Evolutionary conservation across 345 rosid species (phyloP).

Genomic region (Hypericum perforatum): DNA sequence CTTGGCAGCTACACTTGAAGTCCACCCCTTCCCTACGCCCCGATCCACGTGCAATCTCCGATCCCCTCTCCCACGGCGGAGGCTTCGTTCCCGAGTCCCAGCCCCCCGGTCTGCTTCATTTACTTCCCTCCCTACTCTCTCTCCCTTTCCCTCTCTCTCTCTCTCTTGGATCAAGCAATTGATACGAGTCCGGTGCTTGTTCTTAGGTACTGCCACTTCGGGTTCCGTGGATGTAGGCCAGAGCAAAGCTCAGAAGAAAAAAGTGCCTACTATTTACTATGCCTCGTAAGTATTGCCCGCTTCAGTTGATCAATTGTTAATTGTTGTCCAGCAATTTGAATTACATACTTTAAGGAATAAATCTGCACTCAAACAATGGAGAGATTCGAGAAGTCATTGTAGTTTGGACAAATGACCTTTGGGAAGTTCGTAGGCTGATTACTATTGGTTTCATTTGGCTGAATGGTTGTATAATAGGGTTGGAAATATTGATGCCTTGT

Average conservation of each 20-base stretch:
- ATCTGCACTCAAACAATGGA: too few relatives aligned
- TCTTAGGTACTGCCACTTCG: conserved; percentile 32
- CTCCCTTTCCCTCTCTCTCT: background rate
- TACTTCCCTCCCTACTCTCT: background rate
- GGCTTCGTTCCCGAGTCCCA: conserved; percentile 80
- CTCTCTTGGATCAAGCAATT: too few relatives aligned
- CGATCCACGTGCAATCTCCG: conserved; percentile 53
- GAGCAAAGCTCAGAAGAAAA: conserved; percentile 41
- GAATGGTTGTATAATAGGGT: too few relatives aligned
- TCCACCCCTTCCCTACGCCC: conserved; percentile 35
- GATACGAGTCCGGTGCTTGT: background rate
- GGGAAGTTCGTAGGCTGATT: too few relatives aligned
- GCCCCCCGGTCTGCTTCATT: conserved; percentile 38
- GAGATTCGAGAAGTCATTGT: too few relatives aligned
- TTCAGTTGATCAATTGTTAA: background rate
- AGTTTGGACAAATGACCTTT: too few relatives aligned
- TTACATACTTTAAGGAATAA: too few relatives aligned
- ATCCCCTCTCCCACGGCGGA: conserved; percentile 82
- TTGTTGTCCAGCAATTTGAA: too few relatives aligned
- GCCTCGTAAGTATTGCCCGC: conserved; percentile 50
- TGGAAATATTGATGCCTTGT: too few relatives aligned
- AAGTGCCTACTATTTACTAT: conserved; percentile 56
- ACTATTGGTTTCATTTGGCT: too few relatives aligned
- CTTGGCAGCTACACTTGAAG: conserved; percentile 71
- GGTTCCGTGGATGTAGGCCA: conserved; percentile 28